Evolutionary conservation across 2,329 filamentous ascomycete species (phyloP), one percentile per base, ranked within the genome.

Genomic region (Phialocephala sp.): DNA sequence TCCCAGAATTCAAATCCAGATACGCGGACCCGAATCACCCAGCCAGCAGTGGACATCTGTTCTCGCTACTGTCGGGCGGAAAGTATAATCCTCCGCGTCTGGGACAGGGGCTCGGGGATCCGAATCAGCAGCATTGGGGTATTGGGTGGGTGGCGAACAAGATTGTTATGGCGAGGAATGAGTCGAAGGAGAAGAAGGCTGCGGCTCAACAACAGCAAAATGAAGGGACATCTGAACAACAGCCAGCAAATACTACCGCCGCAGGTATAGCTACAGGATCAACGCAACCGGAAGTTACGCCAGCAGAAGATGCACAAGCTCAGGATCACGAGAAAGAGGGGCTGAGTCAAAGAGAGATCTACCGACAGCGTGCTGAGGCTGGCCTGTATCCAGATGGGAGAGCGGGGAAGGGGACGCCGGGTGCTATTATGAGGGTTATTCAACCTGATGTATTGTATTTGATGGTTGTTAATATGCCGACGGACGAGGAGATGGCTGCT

Each of bases 21-120:
- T 83, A 81, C 69, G 79, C 80, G 12, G 83, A 86, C 66, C 83
- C 84, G 0, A 82, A 79, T 60, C 80, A 85, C 67, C 79, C 82
- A 0, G 81, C 80, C 50, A 82, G 79, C 69, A 83, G 78, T 32
- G 83, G 83, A 2, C 36, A 59, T 52, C 22, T 71, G 4, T 14
- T 65, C 14, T 64, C 66, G 9, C 47, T 71, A 0, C 35, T 71
- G 8, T 65, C 67, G 1, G 69, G 67, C 18, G 69, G 67, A 14
- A 52, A 61, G 27, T 36, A 47, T 5, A 55, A 15, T 43, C 24
- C 60, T 37, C 41, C 22, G 14, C 24, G 24, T 11, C 41, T 43
- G 18, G 45, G 45, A 22, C n/a, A 50, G 22, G 45, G 45, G n/a
- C 12, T 50, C 4, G 45, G 45, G 8, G 45, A 50, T 24, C 45